These are phyloP conservation scores for Colletotrichum sp. DNA, from an alignment of 2,329 filamentous ascomycete species.

Conservation along the genomic window DNA sequence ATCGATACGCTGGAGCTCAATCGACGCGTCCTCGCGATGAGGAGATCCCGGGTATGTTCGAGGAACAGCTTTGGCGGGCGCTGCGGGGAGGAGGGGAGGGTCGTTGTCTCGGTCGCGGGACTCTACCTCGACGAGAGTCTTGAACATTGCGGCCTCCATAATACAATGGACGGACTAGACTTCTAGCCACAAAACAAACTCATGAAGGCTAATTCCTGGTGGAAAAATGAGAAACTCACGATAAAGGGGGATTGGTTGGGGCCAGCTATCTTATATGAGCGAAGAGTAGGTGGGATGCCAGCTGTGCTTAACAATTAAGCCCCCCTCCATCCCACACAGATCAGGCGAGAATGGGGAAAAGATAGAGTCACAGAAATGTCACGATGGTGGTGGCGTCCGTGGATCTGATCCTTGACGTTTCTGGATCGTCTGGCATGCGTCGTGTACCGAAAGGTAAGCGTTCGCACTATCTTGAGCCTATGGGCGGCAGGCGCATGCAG, in stretches of 20 bases:
- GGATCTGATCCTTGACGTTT: not conserved
- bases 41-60: constrained; percentile 44
- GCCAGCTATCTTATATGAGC: not conserved
- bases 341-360: not conserved
- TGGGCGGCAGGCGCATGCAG: not conserved
- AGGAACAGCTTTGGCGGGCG: constrained; percentile 40
- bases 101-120: constrained; percentile 24
- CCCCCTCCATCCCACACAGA: not conserved
- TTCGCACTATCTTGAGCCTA: not conserved
- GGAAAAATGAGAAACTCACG: not conserved
- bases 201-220: not conserved
- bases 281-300: not conserved
- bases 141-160: constrained; percentile 40
- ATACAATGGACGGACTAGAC: not conserved
- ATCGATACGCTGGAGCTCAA: constrained; percentile 32
- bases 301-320: not conserved
- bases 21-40: constrained; percentile 29
- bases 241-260: not conserved
- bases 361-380: not conserved
- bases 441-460: not conserved
- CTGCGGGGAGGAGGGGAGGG: constrained; percentile 25
- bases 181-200: not conserved
- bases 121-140: constrained; percentile 36
- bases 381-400: not conserved
- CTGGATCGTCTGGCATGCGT: not conserved